These are phyloP conservation scores for Huiozyma sinensis DNA, from an alignment of 805 yeast species.

Conservation along the genomic window DNA sequence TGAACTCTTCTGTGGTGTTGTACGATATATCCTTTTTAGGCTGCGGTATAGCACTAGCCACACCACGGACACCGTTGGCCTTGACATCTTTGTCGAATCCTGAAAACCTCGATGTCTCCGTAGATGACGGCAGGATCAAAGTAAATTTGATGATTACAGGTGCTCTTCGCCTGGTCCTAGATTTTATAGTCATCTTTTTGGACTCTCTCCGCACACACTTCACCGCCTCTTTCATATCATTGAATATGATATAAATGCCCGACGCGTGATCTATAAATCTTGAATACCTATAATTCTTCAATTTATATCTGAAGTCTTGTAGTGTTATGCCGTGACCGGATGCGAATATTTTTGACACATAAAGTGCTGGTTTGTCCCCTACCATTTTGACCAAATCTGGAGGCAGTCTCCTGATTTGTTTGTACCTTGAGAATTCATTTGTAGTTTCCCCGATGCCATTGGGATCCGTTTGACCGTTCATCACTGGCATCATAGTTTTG, in stretches of 20 bases:
- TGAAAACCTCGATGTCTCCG: slow-evolving; percentile 2
- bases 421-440: not conserved
- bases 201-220: slow-evolving; percentile 18
- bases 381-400: slow-evolving; percentile 38
- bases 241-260: slow-evolving; percentile 69
- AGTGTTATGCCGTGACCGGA: slow-evolving; percentile 39
- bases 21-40: slow-evolving; percentile 8
- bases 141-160: slow-evolving; percentile 19
- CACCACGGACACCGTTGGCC: not conserved
- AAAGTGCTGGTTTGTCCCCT: slow-evolving; percentile 47
- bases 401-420: slow-evolving; percentile 31
- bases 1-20: slow-evolving; percentile 26
- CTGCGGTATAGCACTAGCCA: not conserved
- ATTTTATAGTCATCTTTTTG: slow-evolving; percentile 15
- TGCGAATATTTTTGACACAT: slow-evolving; percentile 43
- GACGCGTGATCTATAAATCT: slow-evolving; percentile 48
- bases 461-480: not conserved
- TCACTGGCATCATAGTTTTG: slow-evolving; percentile 2
- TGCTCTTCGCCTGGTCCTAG: slow-evolving; percentile 12
- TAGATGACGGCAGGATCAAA: slow-evolving; percentile 9
- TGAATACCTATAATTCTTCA: slow-evolving; percentile 55
- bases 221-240: slow-evolving; percentile 26
- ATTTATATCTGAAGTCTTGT: slow-evolving; percentile 51
- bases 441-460: not conserved
- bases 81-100: not conserved